Percentiles rank a stretch among this genome's conserved stretches.
These are phyloP conservation scores for Fusarium sp. DNA, from an alignment of 2,329 filamentous ascomycete genomes.

Conservation along the genomic window DNA sequence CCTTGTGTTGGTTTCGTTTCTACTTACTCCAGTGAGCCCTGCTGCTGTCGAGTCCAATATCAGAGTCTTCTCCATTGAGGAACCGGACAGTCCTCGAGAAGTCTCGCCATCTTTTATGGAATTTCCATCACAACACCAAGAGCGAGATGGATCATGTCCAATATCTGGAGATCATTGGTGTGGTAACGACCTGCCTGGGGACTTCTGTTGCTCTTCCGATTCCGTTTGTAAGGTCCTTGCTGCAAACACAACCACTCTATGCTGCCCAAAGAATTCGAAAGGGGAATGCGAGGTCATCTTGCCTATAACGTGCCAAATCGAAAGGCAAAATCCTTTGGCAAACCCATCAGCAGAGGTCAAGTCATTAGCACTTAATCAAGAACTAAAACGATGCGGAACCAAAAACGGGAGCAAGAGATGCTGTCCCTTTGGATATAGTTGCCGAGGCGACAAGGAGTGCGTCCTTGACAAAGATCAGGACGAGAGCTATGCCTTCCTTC, in stretches of 20 bases:
- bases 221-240: slow-evolving; percentile 41
- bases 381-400: slow-evolving; percentile 36
- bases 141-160: slow-evolving; percentile 37
- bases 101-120: slow-evolving; percentile 6
- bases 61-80: slow-evolving; percentile 26
- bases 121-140: slow-evolving; percentile 19
- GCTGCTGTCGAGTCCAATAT: slow-evolving; percentile 31
- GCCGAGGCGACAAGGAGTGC: slow-evolving; percentile 31
- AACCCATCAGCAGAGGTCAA: slow-evolving; percentile 37
- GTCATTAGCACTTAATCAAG: slow-evolving; percentile 33
- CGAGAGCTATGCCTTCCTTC: slow-evolving; percentile 35
- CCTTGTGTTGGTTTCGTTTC: slow-evolving; percentile 38
- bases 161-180: slow-evolving; percentile 34
- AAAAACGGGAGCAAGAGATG: slow-evolving; percentile 31
- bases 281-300: slow-evolving; percentile 34
- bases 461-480: slow-evolving; percentile 39
- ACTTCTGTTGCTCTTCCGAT: slow-evolving; percentile 40
- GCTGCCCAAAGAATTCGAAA: slow-evolving; percentile 38
- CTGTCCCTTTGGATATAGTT: slow-evolving; percentile 45
- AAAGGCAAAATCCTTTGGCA: slow-evolving; percentile 30
- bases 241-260: slow-evolving; percentile 44
- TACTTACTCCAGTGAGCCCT: slow-evolving; percentile 29
- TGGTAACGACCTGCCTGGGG: slow-evolving; percentile 31
- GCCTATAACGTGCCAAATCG: slow-evolving; percentile 40
- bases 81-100: slow-evolving; percentile 16